These are phyloP conservation scores for Yamadazyma buinensis DNA, from an alignment of 1,139 yeast species.

Conservation along the genomic window DNA sequence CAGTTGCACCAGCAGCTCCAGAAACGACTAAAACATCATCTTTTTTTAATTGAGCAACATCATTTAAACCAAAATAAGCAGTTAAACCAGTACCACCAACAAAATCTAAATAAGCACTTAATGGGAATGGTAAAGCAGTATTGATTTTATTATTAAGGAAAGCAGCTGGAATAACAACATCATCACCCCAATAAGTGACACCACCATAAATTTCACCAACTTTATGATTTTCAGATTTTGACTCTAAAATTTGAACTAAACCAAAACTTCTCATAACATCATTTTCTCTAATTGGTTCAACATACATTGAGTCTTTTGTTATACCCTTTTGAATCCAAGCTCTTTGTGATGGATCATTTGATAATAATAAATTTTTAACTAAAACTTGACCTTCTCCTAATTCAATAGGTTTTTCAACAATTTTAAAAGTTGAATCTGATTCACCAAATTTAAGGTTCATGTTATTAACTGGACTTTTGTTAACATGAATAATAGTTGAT, in stretches of 20 bases:
- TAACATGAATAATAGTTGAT: slow-evolving; percentile 11
- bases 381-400: slow-evolving; percentile 44
- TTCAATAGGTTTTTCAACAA: slow-evolving; percentile 9
- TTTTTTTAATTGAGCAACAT: slow-evolving; percentile 38
- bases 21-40: slow-evolving; percentile 43
- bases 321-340: slow-evolving; percentile 51
- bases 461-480: slow-evolving; percentile 15
- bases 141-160: slow-evolving; percentile 23
- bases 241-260: slow-evolving; percentile 45
- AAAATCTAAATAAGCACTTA: slow-evolving; percentile 22
- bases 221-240: slow-evolving; percentile 32
- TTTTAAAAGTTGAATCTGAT: slow-evolving; percentile 21
- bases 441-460: slow-evolving; percentile 16
- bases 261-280: slow-evolving; percentile 50
- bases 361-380: slow-evolving; percentile 45
- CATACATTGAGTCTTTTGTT: slow-evolving; percentile 41
- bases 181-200: slow-evolving; percentile 28
- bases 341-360: slow-evolving; percentile 68
- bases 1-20: slow-evolving; percentile 72
- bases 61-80: slow-evolving; percentile 55
- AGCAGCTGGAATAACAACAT: slow-evolving; percentile 19
- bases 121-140: slow-evolving; percentile 20
- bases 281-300: slow-evolving; percentile 44
- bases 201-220: slow-evolving; percentile 43
- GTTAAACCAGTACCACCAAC: slow-evolving; percentile 59